Evolutionary conservation across 495 filamentous ascomycete genomes (phyloP).

Genomic region (Penicillium chermesinum): DNA sequence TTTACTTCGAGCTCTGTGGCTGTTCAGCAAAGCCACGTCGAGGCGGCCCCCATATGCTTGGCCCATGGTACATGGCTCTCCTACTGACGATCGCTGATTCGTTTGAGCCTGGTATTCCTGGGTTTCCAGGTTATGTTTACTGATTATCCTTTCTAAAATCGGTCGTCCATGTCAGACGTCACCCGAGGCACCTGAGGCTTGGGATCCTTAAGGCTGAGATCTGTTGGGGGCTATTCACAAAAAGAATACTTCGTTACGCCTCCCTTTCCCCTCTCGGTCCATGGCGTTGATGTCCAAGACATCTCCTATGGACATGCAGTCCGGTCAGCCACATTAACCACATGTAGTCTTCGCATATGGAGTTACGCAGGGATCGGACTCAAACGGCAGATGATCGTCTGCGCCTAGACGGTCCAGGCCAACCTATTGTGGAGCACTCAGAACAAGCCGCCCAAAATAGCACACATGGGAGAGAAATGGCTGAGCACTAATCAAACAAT

Average conservation of each 20-base stretch:
- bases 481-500: background rate
- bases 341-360: too few relatives aligned
- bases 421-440: background rate
- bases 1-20: background rate
- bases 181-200: background rate
- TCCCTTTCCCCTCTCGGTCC: background rate
- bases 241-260: background rate
- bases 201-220: background rate
- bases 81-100: background rate
- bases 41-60: background rate
- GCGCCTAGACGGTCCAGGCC: constrained; percentile 10
- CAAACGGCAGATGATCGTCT: constrained; percentile 7
- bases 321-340: constrained; percentile 1
- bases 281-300: background rate
- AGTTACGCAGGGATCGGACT: constrained; percentile 11
- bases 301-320: background rate
- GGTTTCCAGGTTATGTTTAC: too few relatives aligned
- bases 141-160: background rate
- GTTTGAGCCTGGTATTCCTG: too few relatives aligned
- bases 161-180: background rate
- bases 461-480: background rate
- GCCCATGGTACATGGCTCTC: background rate
- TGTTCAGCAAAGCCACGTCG: background rate
- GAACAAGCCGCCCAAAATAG: background rate
- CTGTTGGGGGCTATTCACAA: background rate